These are phyloP conservation scores for Oehlia diaphana DNA, from an alignment of 192 early-diverging fungal genomes.

Conservation along the genomic window DNA sequence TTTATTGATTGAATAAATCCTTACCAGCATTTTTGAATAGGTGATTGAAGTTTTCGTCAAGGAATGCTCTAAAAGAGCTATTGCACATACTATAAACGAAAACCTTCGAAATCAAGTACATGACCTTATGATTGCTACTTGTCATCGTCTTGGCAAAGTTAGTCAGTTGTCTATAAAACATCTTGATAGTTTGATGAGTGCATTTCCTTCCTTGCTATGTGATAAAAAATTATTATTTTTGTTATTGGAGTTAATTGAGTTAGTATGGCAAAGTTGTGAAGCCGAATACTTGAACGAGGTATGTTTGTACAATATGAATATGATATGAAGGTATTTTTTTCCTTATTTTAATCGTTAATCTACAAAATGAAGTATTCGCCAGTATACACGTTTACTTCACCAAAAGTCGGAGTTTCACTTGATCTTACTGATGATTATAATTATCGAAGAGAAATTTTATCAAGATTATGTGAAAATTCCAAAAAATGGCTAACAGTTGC, in stretches of 20 bases:
- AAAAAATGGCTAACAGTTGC: constrained; percentile 67
- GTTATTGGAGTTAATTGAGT: constrained; percentile 82
- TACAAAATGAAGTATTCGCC: constrained; percentile 56
- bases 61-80: constrained; percentile 51
- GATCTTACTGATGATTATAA: constrained; percentile 70
- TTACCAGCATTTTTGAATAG: constrained; percentile 5
- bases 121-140: constrained; percentile 64
- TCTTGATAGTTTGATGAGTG: constrained; percentile 55
- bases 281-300: constrained; percentile 75
- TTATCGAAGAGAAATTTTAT: constrained; percentile 69
- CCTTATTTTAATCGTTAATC: not conserved
- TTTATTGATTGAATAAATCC: not conserved
- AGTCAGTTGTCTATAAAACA: constrained; percentile 66
- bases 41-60: constrained; percentile 52
- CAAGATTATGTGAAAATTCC: constrained; percentile 58
- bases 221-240: constrained; percentile 66
- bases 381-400: constrained; percentile 66
- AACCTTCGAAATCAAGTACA: constrained; percentile 56
- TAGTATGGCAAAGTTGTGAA: constrained; percentile 76
- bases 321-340: not conserved
- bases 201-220: constrained; percentile 78
- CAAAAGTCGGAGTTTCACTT: constrained; percentile 60
- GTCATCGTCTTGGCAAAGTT: constrained; percentile 69
- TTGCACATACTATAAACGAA: constrained; percentile 52
- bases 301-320: constrained; percentile 4